Base-by-base conservation (phyloP, 2,329 filamentous ascomycete species). In the Aspergillus tanneri region DNA sequence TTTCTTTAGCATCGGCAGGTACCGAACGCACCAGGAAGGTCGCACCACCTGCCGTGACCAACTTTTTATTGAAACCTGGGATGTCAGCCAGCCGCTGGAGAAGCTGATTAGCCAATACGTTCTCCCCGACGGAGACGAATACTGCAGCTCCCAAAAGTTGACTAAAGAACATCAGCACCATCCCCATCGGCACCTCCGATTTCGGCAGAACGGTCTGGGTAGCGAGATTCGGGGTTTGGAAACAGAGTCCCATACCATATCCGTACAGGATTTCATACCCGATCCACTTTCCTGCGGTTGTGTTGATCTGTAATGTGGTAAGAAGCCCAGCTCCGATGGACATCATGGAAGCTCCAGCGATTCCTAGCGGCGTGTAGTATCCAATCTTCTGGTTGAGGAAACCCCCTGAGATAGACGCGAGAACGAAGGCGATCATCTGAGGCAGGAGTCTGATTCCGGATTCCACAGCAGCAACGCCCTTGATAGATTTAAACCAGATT, bases 401-500 rank as follows among this genome's bases (percentile, higher is more conserved):
- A 2, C 70, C 71, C 2, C 60, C 55, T 5, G 64, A 19, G 4
- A 72, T 63, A 18, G 65, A 62, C 3, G 61, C 60, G 9, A 72
- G 56, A 36, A 70, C 65, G 2, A 70, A 45, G 1, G 66, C 50
- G 2, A 73, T 51, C 14, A 73, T 63, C 60, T 71, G 62, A 7
- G 71, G 70, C 4, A 72, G 55, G 43, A 61, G 68, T 40, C 69
- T 69, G 39, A 77, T 74, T 16, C 73, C 74, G 10, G 73, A 75
- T 32, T 72, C 66, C 39, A 72, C 66, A 5, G 74, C 73, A 4
- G 64, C 62, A 11, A 65, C 65, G 5, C 65, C 66, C 43, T 72
- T 70, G 51, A 76, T 69, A 4, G 70, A 72, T 53, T 78, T 73
- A 55, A 77, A 76, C 66, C 71, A 77, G 45, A 75, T 68, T 1